These are phyloP conservation scores for Nicotiana rustica DNA, from an alignment of 305 asterid species.

Conservation along the genomic window DNA sequence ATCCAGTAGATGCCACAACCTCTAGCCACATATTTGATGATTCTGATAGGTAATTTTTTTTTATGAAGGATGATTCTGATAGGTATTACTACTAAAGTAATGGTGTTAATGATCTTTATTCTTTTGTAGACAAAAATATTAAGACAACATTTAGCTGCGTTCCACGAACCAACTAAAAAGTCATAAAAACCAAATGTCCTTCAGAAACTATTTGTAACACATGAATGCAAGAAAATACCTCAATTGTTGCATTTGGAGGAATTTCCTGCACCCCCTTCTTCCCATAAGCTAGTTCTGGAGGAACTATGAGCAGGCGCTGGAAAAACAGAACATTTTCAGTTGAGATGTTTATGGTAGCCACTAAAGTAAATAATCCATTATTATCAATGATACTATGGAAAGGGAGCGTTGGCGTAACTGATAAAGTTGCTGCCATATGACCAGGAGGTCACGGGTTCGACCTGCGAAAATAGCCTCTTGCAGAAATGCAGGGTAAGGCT, in stretches of 20 bases:
- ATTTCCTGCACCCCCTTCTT: slow-evolving; percentile 95
- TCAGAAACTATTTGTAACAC: not conserved
- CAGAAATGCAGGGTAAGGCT: no score
- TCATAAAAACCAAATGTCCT: not conserved
- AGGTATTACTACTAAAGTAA: not conserved
- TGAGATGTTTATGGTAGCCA: slow-evolving; percentile 30
- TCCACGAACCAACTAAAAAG: not conserved
- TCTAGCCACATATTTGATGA: not conserved
- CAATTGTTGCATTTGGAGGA: slow-evolving; percentile 97
- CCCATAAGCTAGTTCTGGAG: slow-evolving; percentile 97
- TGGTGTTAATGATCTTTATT: not conserved
- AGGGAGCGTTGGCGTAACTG: no score
- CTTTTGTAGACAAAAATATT: not conserved
- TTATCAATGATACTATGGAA: not conserved
- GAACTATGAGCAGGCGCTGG: slow-evolving; percentile 91
- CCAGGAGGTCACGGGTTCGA: no score
- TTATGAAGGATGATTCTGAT: slow-evolving; percentile 8
- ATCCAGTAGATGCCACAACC: not conserved
- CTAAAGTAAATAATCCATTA: not conserved
- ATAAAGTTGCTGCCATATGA: no score
- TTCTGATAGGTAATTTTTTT: no score
- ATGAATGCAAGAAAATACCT: slow-evolving; percentile 52
- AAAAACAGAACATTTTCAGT: slow-evolving; percentile 34
- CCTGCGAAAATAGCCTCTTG: no score
- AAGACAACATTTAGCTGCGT: not conserved